A percentile compares a stretch with the other conserved stretches of the same genome.
phyloP scores from a whole-genome alignment of 169 alveolate species.

The Hammondia hammondi region DNA sequence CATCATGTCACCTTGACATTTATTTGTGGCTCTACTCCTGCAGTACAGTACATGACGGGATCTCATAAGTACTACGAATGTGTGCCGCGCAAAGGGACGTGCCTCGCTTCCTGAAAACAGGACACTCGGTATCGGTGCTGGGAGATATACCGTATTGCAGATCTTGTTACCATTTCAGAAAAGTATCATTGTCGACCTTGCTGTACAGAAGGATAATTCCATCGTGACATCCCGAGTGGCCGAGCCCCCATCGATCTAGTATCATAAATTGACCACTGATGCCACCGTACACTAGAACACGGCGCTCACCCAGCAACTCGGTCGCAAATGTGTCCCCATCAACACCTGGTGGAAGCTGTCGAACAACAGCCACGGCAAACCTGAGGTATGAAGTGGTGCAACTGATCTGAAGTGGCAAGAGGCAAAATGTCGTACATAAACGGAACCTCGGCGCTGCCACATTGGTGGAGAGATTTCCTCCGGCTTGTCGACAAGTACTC shows the following conservation, averaged over 20 bases:
- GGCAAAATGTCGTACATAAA: constrained; percentile 44
- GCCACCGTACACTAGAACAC: neutral
- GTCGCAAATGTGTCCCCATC: constrained; percentile 69
- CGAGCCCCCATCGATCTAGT: constrained; percentile 70
- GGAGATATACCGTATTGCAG: too few species aligned
- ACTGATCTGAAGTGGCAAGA: neutral
- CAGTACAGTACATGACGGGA: neutral
- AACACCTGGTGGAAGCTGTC: constrained; percentile 53
- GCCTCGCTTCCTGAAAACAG: constrained; percentile 64
- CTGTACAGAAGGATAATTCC: constrained; percentile 57
- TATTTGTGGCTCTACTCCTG: constrained; percentile 66
- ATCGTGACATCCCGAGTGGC: constrained; percentile 68
- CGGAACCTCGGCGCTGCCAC: constrained; percentile 59
- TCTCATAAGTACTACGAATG: neutral
- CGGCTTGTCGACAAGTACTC: constrained; percentile 52
- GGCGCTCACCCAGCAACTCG: constrained; percentile 51
- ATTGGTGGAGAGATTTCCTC: constrained; percentile 55
- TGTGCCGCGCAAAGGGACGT: neutral
- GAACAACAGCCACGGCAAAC: constrained; percentile 63
- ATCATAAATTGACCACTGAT: neutral
- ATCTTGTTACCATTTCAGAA: constrained; percentile 52
- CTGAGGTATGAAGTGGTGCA: neutral
- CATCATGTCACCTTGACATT: constrained; percentile 53
- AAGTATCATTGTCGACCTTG: constrained; percentile 52
- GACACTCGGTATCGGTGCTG: neutral